Evolutionary conservation across 148 eudicot genomes (phyloP).

Genomic region (Polygonum aviculare): DNA sequence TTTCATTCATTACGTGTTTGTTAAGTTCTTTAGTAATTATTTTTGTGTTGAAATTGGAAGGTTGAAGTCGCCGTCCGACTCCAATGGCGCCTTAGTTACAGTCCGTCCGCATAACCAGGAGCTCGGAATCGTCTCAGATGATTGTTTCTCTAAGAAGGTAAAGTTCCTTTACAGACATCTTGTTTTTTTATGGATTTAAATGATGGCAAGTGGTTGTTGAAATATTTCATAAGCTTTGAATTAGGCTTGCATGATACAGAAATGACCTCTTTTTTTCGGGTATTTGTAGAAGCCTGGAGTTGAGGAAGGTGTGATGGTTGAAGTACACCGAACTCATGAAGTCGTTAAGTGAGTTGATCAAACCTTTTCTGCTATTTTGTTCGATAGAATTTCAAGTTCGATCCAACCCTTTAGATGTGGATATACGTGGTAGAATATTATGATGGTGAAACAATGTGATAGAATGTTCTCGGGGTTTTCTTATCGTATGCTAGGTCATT

Average conservation of each 20-base stretch:
- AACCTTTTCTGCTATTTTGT: not conserved
- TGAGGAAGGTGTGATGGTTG: constrained; percentile 61
- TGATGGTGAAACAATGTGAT: not conserved
- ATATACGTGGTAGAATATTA: not conserved
- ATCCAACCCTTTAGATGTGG: not conserved
- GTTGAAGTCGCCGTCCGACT: constrained; percentile 58
- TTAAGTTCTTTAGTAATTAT: not conserved
- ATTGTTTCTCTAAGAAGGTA: constrained; percentile 63
- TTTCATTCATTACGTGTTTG: not conserved
- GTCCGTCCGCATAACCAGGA: constrained; percentile 55
- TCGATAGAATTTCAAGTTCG: not conserved
- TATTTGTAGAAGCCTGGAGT: constrained; percentile 42
- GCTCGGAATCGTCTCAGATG: constrained; percentile 58
- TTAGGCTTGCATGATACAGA: not conserved
- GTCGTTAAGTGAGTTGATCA: constrained; percentile 73
- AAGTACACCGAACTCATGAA: constrained; percentile 72
- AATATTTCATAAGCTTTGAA: not conserved
- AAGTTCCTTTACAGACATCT: not conserved
- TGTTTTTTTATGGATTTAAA: not conserved
- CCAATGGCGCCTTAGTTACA: constrained; percentile 47
- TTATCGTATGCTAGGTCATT: constrained; percentile 44
- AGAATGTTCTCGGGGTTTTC: not conserved
- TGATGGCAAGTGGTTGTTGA: not conserved
- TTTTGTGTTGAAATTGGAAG: constrained; percentile 20
- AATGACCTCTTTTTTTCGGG: constrained; percentile 11